phyloP scores from a whole-genome alignment of 2,329 filamentous ascomycete genomes.

The Coleophoma cylindrospora region DNA sequence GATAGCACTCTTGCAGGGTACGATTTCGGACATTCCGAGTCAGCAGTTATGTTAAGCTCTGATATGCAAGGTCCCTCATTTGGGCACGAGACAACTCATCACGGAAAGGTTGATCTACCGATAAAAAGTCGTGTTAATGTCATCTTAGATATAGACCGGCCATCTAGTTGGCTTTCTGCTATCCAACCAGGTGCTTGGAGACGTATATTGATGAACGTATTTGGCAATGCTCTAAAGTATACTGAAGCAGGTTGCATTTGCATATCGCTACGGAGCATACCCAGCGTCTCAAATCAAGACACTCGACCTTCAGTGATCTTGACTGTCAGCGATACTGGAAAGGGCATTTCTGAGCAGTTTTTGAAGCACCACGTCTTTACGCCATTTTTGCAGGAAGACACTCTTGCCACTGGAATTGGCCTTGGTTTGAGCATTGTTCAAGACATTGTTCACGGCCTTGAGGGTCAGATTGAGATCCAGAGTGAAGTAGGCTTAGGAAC shows the following conservation, averaged over 20 bases:
- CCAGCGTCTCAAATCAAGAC: constrained; percentile 2
- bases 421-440: constrained; percentile 61
- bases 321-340: constrained; percentile 55
- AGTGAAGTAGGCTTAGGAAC: constrained; percentile 49
- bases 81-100: constrained; percentile 9
- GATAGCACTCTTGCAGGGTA: constrained; percentile 30
- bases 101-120: no score
- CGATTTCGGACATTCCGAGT: constrained; percentile 8
- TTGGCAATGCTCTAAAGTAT: constrained; percentile 59
- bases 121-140: constrained; percentile 31
- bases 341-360: constrained; percentile 59
- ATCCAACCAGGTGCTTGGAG: constrained; percentile 21
- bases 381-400: constrained; percentile 54
- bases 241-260: constrained; percentile 46
- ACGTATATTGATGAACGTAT: constrained; percentile 52
- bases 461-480: constrained; percentile 52
- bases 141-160: constrained; percentile 33
- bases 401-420: constrained; percentile 53
- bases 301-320: constrained; percentile 24
- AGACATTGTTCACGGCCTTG: constrained; percentile 54
- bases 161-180: constrained; percentile 25
- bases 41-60: no score
- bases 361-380: constrained; percentile 51
- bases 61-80: no score
- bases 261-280: constrained; percentile 30